These are phyloP conservation scores for Dictyostelium discoideum DNA, from an alignment of 78 protist species.

Conservation along the genomic window DNA sequence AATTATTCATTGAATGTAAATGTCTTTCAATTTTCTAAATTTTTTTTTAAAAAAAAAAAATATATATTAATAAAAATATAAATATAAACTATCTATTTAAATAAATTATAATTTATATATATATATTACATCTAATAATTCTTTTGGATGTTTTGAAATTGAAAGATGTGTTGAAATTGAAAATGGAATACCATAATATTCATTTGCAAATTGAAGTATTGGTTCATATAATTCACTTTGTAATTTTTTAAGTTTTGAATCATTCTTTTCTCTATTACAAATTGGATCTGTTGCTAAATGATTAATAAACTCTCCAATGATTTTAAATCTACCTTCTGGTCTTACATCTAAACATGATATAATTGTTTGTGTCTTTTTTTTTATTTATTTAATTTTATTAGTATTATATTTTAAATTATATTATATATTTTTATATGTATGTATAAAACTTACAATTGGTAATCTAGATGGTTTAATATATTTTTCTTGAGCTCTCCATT, in stretches of 20 bases:
- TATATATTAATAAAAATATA: not conserved
- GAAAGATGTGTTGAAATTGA: constrained; percentile 19
- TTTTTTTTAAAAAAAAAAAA: not conserved
- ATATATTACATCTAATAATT: constrained; percentile 21
- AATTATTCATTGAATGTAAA: constrained; percentile 53
- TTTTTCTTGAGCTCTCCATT: constrained; percentile 36
- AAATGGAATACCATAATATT: constrained; percentile 52
- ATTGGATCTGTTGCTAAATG: constrained; percentile 70
- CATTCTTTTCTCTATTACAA: constrained; percentile 42
- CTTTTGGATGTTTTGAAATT: constrained; percentile 50
- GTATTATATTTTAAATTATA: no score
- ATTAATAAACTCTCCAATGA: constrained; percentile 35
- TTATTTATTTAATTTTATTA: not conserved
- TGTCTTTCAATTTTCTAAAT: constrained; percentile 17
- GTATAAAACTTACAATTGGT: constrained; percentile 24
- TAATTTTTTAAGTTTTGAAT: constrained; percentile 6
- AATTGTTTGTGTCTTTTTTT: constrained; percentile 22
- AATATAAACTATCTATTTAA: not conserved
- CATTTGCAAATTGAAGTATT: not conserved
- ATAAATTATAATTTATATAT: not conserved
- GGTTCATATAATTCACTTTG: constrained; percentile 42
- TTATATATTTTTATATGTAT: no score
- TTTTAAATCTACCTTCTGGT: constrained; percentile 41
- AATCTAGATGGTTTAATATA: constrained; percentile 50
- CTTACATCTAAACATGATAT: constrained; percentile 42